Evolutionary conservation across 2,329 filamentous ascomycete genomes (phyloP), one percentile per base, ranked within the genome.

Genomic region (Magnaporthiopsis rhizophila): DNA sequence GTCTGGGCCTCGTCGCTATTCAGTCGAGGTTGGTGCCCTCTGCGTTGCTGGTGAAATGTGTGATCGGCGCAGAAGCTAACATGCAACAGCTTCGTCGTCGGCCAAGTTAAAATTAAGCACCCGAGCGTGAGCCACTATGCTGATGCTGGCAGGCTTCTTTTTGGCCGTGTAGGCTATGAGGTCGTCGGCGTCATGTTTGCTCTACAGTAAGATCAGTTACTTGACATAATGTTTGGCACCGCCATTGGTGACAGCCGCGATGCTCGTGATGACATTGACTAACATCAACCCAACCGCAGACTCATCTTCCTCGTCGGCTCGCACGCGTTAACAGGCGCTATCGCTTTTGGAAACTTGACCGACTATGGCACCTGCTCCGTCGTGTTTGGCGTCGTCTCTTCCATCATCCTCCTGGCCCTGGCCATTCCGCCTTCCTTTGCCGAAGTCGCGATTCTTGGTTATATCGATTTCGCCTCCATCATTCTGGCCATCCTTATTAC

Each of bases 251-350:
- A 26, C 26, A 26, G 26, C 26, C 26, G 26, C 26, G 26, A 26
- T 26, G 26, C 26, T 3, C 26, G 26, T 3, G 26, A 26, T 26
- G 26, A 26, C 26, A 26, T 26, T 26, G 26, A 26, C 26, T 38
- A 15, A 38, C 12, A 36, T 36, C 9, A 36, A 2, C 36, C 13
- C 36, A 13, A 38, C 36, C 36, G 12, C 36, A 38, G 36, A 38
- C 78, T 91, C 56, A 76, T 88, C 64, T 89, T 91, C 75, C 82
- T 89, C 69, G 86, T 89, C 74, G 86, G 83, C 45, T 89, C 87
- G n/a, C 89, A 92, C 74, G 79, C 89, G 62, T 77, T 91, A 66
- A 89, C 87, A 0, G 90, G 90, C 68, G 83, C 82, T 38, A 87
- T 90, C 69, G 88, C 88, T 68, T 83, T 90, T 74, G 86, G 86